Conservation (phyloP, 495 filamentous ascomycete species). For the Cladorrhinum samala region DNA sequence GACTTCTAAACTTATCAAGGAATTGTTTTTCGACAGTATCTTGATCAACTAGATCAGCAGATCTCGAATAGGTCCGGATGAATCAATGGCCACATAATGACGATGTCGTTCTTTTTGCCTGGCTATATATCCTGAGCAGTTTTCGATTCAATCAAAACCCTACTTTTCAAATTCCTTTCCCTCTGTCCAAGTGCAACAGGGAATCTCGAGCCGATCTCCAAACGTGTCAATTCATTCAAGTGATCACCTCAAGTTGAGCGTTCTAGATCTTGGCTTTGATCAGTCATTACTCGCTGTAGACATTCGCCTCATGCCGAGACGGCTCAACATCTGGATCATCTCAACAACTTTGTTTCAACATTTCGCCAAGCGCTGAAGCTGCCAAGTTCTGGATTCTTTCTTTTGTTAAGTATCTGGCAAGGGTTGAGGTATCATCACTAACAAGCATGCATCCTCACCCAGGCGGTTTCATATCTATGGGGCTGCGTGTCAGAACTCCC, state of each 20-base stretch:
- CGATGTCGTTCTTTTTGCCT: too few species aligned
- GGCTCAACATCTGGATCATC: neutral
- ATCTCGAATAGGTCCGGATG: too few species aligned
- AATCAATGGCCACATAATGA: too few species aligned
- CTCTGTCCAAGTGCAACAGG: too few species aligned
- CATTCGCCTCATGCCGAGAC: neutral
- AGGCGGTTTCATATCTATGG: slow-evolving; percentile 19
- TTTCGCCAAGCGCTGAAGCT: neutral
- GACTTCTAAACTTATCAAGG: too few species aligned
- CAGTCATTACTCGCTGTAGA: too few species aligned
- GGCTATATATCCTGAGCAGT: too few species aligned
- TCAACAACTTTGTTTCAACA: neutral
- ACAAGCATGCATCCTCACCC: slow-evolving; percentile 1
- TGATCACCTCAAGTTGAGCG: neutral
- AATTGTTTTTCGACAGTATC: too few species aligned
- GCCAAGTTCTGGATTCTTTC: slow-evolving; percentile 2
- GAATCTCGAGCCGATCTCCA: too few species aligned
- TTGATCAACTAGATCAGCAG: too few species aligned
- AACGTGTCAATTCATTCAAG: neutral
- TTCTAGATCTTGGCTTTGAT: neutral
- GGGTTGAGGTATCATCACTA: slow-evolving; percentile 6
- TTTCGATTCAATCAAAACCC: too few species aligned
- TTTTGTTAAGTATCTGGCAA: slow-evolving; percentile 3
- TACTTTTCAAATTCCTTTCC: too few species aligned
- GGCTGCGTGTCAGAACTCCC: slow-evolving; percentile 20